Evolutionary conservation across 2,329 filamentous ascomycete species (phyloP), one percentile per base, ranked within the genome.

Genomic region (Coniochaeta hoffmannii): DNA sequence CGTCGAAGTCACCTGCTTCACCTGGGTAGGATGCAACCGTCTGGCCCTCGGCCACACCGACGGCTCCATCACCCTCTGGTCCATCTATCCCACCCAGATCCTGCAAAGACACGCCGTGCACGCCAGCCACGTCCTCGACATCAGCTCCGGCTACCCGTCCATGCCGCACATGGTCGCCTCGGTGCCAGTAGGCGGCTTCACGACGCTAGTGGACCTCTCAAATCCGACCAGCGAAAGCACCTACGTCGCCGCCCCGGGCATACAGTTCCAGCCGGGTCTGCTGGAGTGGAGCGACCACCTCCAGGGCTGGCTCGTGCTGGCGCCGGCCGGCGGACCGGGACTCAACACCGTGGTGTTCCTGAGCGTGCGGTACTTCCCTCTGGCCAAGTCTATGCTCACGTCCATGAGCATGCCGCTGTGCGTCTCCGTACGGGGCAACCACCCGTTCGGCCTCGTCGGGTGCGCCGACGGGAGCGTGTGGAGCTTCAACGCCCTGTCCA

Each of bases 1-100:
- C 46, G 67, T 81, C 38, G 69, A 73, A 26, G 76, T 77, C 28
- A 82, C 79, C 15, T 74, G 76, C 57, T 72, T 84, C 53, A 72
- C 79, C 11, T 85, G 81, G 81, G 67, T 76, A 32, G 77, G 75
- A 57, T 72, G 74, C 59, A 83, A 83, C 62, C 76, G 80, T 22
- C 67, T 85, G 36, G 78, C 73, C 0, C 68, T 81, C 30, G 81
- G 79, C 51, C 80, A 83, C 62, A 75, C 73, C 0, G 81, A 85
- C 57, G 81, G 81, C 31, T 80, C 77, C 19, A 69, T 84, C 34
- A 73, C 73, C 19, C 68, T 83, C 11, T 85, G 81, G 81, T 83
- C 80, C 11, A 62, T 84, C 41, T 70, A 71, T 36, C 81, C 81
- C 1, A 68, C 65, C 46, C 66, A 70, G 26, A 67, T 82, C 53